Evolutionary conservation across 805 yeast genomes (phyloP).

Genomic region (Yamadazyma nakazawae): DNA sequence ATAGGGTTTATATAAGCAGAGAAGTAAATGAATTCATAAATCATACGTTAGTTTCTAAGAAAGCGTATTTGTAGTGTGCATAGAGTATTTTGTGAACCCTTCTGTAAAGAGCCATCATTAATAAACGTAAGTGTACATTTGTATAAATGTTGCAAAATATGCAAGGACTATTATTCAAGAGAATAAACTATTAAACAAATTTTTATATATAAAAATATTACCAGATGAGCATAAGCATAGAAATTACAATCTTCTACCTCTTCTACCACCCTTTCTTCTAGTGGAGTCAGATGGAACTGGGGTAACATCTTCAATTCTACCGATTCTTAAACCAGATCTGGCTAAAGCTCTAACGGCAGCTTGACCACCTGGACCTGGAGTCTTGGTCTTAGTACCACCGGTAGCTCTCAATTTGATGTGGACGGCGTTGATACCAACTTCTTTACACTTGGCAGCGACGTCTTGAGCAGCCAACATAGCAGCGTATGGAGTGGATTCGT

Average conservation of each 20-base stretch:
- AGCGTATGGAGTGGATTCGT: constrained; percentile 99
- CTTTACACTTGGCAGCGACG: constrained; percentile 98
- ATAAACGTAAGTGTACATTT: constrained; percentile 18
- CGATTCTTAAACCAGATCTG: constrained; percentile 99
- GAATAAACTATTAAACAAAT: constrained; percentile 8
- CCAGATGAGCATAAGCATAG: constrained; percentile 5
- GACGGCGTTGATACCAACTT: constrained; percentile 99
- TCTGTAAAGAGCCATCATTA: no score
- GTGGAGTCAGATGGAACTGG: constrained; percentile 99
- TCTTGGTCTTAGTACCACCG: constrained; percentile 99
- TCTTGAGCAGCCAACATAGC: constrained; percentile 99
- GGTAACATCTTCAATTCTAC: constrained; percentile 99
- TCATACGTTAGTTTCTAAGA: no score
- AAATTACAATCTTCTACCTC: constrained; percentile 98
- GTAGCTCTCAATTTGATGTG: constrained; percentile 99
- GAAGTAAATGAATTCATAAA: no score
- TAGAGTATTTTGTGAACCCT: no score
- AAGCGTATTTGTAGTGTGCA: no score
- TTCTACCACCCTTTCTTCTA: constrained; percentile 99
- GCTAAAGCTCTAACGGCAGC: constrained; percentile 98
- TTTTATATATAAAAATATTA: constrained; percentile 3
- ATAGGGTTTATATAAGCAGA: no score
- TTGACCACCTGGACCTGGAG: constrained; percentile 99
- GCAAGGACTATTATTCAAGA: constrained; percentile 7
- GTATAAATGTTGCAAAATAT: constrained; percentile 11